Evolutionary conservation across 202 grass and related monocot species (phyloP), one percentile per base, ranked within the genome.

Genomic region (Schoenoplectus triqueter): DNA sequence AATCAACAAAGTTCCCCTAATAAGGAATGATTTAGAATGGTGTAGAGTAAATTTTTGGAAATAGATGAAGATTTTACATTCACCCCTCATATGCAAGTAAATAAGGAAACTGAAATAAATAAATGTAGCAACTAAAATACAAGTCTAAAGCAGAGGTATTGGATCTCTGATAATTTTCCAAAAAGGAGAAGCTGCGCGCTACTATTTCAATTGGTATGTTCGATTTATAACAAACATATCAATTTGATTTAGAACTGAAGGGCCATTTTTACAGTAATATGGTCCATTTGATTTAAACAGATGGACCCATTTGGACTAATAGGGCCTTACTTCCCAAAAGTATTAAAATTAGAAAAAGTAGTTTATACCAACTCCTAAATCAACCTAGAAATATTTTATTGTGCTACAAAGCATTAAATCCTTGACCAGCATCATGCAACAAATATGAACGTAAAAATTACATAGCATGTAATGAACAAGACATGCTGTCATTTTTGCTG

Each of bases 371-470:
- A 49, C 47, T 6, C 47, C 47, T 49, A 71, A 48, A 10, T 6
- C 40, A 69, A 69, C 14, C 5, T 48, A 71, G 44, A 71, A 71
- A 7, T 47, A 71, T 71, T n/a, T 69, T 71, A 47, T 18, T 14
- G 15, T 44, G 13, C n/a, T 15, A 48, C 14, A 1, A 6, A 46
- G 4, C 11, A 15, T 69, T 72, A 13, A 72, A 72, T 72, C 69
- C 69, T 72, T 72, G 45, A 49, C 45, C 48, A 19, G 6, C 44
- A 10, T 49, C 44, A 49, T 49, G 14, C 18, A 6, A 19, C 44
- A 72, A 49, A 5, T 41, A 10, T 0, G 64, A 67, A 4, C 10
- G 7, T 67, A 9, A 48, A 31, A 45, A 47, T 17, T 72, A 10
- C 69, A 9, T 49, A 14, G n/a, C 1, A 48, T n/a, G 44, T 0